Evolutionary conservation across 306 rosid genomes (phyloP), one percentile per base, ranked within the genome.

Genomic region (Lathyrus tuberosus): DNA sequence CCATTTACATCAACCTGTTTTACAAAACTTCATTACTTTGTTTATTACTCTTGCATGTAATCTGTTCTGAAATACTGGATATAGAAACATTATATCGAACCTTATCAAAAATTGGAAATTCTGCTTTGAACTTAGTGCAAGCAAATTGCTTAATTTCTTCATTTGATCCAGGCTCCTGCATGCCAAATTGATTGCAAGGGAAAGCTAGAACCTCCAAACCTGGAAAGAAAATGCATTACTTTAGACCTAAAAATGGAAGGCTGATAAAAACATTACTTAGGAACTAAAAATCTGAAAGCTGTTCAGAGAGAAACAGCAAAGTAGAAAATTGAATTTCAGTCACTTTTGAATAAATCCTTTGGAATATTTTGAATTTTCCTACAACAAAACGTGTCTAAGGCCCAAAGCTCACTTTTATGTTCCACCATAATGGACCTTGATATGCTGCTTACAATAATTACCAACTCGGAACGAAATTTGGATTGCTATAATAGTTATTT

Each of bases 171-270:
- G 99, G 99, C 72, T 94, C 99, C 79, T 94, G 97, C 75, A 90
- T 85, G 24, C 99, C 99, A 82, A 94, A 94, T 79, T 94, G 99
- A 84, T 94, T 94, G 88, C 96, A 91, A 26, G 99, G 99, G 82
- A 94, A 94, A 71, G 99, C 99, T 71, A 94, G 83, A 73, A 94
- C 71, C 87, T 94, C 97, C 62, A 94, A 79, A 69, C 99, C 99
- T 95, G 78, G 79, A 80, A 79, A 69, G 40, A 68, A 62, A 48
- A 22, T 15, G 62, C 69, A 51, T 42, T 65, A 59, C 30, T 26
- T 26, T 3, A 26, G 30, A 59, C 38, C 24, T 49, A 43, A 24
- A 65, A 66, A 61, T n/a, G 43, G 22, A 61, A 65, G 5, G 69
- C 75, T 4, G 54, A 68, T 12, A 58, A 51, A 76, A 44, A 83